Conservation (phyloP, 2,329 filamentous ascomycete species). For the Trichoderma afroharzianum region DNA sequence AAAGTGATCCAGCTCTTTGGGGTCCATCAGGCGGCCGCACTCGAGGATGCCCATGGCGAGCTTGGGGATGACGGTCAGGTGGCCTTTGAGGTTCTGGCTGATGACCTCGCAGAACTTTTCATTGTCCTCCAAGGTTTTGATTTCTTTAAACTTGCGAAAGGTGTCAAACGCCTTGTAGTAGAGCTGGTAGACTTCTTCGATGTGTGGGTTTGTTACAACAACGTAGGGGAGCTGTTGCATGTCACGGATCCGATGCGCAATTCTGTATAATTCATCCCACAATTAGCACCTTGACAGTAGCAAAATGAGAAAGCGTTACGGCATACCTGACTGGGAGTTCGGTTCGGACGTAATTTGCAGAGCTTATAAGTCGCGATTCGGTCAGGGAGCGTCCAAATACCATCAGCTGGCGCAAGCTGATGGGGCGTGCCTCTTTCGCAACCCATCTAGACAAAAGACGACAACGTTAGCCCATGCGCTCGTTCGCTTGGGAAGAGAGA, state of each 20-base stretch:
- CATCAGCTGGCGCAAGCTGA: slow-evolving; percentile 92
- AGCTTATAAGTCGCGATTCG: slow-evolving; percentile 83
- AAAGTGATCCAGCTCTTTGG: slow-evolving; percentile 81
- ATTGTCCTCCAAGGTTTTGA: slow-evolving; percentile 85
- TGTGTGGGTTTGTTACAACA: slow-evolving; percentile 91
- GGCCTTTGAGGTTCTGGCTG: slow-evolving; percentile 74
- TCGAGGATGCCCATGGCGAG: slow-evolving; percentile 92
- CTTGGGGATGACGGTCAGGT: slow-evolving; percentile 90
- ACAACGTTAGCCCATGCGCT: slow-evolving; percentile 12
- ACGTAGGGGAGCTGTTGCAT: slow-evolving; percentile 96
- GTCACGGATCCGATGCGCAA: slow-evolving; percentile 91
- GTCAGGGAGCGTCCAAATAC: slow-evolving; percentile 94
- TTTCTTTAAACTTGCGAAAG: slow-evolving; percentile 78
- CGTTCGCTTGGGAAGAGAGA: background rate
- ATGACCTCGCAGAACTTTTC: slow-evolving; percentile 80
- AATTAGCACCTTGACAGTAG: background rate
- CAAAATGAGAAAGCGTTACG: background rate
- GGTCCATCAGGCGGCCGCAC: slow-evolving; percentile 76
- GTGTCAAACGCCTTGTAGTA: slow-evolving; percentile 97
- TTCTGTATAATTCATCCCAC: slow-evolving; percentile 43
- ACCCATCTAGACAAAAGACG: slow-evolving; percentile 67
- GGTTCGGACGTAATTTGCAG: slow-evolving; percentile 94
- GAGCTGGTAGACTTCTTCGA: slow-evolving; percentile 91
- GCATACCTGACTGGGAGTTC: slow-evolving; percentile 56
- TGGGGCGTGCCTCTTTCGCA: slow-evolving; percentile 85